Base-by-base conservation (phyloP, 2,329 filamentous ascomycete genomes). In the Fusarium oxysporum region DNA sequence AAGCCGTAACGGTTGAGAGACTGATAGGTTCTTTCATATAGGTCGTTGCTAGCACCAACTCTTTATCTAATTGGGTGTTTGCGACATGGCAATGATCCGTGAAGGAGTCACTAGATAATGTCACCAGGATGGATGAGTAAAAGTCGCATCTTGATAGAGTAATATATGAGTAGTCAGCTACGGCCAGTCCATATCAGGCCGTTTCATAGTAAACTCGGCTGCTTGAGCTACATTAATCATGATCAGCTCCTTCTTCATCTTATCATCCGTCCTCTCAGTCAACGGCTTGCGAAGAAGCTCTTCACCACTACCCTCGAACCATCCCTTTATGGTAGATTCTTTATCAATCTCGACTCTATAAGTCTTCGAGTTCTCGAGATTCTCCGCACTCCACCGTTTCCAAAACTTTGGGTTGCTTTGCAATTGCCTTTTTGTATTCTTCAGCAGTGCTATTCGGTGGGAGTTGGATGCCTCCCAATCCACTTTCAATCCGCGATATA, bases 131-230 rank as follows among this genome's bases (percentile, higher is more conserved):
- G 32, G 32, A 5, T 13, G 7, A 14, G 6, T 33, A 16, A 33
- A 7, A 33, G 6, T 33, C 7, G 13, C 7, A 14, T 14, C 2
- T 33, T 7, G 13, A 33, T 33, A 3, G 33, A 33, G 33, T 2
- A 3, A 8, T 3, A 33, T 14, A 33, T 33, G 13, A 8, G 6
- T 33, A 33, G 2, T 8, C 16, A 33, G 6, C 28, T 23, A 51
- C 8, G 23, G 50, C 33, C 50, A 37, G 9, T 53, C 2, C 0
- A 5, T 2, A 4, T 53, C 33, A 37, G 23, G 19, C 2, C 33
- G 5, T 3, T 28, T 37, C 23, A 53, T 37, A 3, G 33, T n/a
- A 6, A 53, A 53, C 17, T 53, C 23, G 0, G 5, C 23, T 12
- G 33, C 1, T 2, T 53, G 50, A 17, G 19, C 17, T 25, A 37